A percentile compares a stretch with the other conserved stretches of the same genome.
These are phyloP conservation scores for Globisporangium polare DNA, from an alignment of 352 stramenopile genomes.

Conservation along the genomic window DNA sequence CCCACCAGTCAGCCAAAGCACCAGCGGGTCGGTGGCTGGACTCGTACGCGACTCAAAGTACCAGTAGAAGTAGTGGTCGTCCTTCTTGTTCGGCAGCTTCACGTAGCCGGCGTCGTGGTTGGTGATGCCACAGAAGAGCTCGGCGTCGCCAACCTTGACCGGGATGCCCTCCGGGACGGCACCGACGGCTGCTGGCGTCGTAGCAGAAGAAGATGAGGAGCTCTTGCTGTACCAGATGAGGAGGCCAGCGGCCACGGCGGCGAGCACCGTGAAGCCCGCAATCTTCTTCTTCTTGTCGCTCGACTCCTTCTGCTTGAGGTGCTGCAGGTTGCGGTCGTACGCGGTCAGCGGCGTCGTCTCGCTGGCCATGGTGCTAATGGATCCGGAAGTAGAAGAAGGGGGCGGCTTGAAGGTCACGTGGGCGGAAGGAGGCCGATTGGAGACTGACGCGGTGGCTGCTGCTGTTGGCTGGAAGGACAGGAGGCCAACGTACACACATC, in stretches of 20 bases:
- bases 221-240: constrained; percentile 16
- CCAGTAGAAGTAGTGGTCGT: constrained; percentile 60
- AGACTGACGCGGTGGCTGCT: neutral
- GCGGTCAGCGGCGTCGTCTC: constrained; percentile 13
- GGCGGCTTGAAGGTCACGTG: neutral
- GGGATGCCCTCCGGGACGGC: constrained; percentile 3
- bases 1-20: constrained; percentile 45
- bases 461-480: neutral
- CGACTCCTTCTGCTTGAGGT: constrained; percentile 11
- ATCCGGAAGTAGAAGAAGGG: neutral
- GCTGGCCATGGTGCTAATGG: constrained; percentile 10
- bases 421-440: neutral
- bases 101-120: constrained; percentile 34
- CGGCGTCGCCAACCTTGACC: neutral
- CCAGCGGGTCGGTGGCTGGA: constrained; percentile 22
- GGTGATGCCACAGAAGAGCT: constrained; percentile 25
- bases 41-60: constrained; percentile 33
- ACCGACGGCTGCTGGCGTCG: neutral
- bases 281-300: constrained; percentile 19
- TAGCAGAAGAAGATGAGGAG: neutral
- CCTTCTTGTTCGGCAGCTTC: constrained; percentile 24
- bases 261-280: constrained; percentile 10
- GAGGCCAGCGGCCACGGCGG: constrained; percentile 2
- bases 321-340: constrained; percentile 20
- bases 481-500: neutral